These are phyloP conservation scores for Nannochloris sp. DNA, from an alignment of 139 green algal species.

Conservation along the genomic window DNA sequence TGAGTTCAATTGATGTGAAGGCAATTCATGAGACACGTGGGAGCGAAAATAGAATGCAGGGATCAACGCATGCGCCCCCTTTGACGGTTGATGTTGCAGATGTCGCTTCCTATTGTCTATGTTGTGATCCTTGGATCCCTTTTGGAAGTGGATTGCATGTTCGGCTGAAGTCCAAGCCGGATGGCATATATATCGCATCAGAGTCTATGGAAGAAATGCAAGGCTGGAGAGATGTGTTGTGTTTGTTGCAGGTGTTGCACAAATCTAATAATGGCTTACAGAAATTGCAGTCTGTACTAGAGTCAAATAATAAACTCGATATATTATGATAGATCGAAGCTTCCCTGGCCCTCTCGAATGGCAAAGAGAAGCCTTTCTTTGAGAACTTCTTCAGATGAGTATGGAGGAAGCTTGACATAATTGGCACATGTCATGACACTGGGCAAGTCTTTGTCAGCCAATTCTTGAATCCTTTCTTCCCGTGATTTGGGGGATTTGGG, in stretches of 20 bases:
- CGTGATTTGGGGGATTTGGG: slow-evolving; percentile 1
- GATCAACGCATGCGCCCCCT: too few species aligned
- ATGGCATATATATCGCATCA: neutral
- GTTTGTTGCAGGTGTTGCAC: neutral
- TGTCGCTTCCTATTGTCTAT: too few species aligned
- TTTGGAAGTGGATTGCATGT: too few species aligned
- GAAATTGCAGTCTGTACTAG: neutral
- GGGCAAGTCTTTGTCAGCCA: slow-evolving; percentile 79
- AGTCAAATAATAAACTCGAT: neutral
- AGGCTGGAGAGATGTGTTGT: neutral
- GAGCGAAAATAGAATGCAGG: too few species aligned
- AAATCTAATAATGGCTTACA: neutral
- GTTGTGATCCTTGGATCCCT: too few species aligned
- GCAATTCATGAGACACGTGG: too few species aligned
- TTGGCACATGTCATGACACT: slow-evolving; percentile 99
- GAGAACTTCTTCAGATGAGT: slow-evolving; percentile 81
- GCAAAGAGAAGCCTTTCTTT: slow-evolving; percentile 75
- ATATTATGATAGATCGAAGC: slow-evolving; percentile 88
- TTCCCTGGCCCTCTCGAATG: slow-evolving; percentile 82
- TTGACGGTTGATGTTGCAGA: too few species aligned
- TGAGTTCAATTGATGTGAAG: too few species aligned
- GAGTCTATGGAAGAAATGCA: neutral
- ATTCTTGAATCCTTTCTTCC: slow-evolving; percentile 6
- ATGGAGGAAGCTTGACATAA: slow-evolving; percentile 98
- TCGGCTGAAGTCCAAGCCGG: too few species aligned